phyloP scores from a whole-genome alignment of 2,329 filamentous ascomycete species.

The Lecanicillium sp. region DNA sequence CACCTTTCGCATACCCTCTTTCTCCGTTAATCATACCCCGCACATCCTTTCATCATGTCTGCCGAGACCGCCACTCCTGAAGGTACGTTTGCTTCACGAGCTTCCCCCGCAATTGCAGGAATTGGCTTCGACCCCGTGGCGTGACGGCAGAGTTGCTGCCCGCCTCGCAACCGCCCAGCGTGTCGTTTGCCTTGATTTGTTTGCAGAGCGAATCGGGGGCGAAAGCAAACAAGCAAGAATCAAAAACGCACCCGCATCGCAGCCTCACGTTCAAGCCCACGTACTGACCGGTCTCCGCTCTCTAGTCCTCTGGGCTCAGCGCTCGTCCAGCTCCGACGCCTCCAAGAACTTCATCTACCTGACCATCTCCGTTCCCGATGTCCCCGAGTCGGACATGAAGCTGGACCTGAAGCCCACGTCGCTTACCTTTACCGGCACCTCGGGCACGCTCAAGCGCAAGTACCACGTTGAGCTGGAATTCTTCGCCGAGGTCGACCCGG shows the following conservation, averaged over 20 bases:
- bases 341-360: constrained; percentile 94
- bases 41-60: constrained; percentile 21
- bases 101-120: no score
- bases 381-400: constrained; percentile 67
- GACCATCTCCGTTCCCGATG: constrained; percentile 83
- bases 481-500: constrained; percentile 83
- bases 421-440: constrained; percentile 77
- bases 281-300: no score
- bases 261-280: no score
- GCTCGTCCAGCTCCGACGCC: constrained; percentile 72
- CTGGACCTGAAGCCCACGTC: constrained; percentile 74
- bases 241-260: no score
- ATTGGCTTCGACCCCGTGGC: no score
- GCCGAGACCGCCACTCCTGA: constrained; percentile 30
- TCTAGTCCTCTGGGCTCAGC: constrained; percentile 94
- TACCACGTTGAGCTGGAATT: constrained; percentile 86
- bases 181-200: no score
- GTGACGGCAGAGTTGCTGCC: no score
- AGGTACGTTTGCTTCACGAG: constrained; percentile 27
- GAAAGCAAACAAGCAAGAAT: no score
- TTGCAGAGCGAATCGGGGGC: no score
- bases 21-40: constrained; percentile 6
- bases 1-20: constrained; percentile 14
- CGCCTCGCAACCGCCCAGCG: no score
- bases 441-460: constrained; percentile 74